Evolutionary conservation across 257 asterid genomes (phyloP), one percentile per base, ranked within the genome.

Genomic region (Przewalskia tangutica): DNA sequence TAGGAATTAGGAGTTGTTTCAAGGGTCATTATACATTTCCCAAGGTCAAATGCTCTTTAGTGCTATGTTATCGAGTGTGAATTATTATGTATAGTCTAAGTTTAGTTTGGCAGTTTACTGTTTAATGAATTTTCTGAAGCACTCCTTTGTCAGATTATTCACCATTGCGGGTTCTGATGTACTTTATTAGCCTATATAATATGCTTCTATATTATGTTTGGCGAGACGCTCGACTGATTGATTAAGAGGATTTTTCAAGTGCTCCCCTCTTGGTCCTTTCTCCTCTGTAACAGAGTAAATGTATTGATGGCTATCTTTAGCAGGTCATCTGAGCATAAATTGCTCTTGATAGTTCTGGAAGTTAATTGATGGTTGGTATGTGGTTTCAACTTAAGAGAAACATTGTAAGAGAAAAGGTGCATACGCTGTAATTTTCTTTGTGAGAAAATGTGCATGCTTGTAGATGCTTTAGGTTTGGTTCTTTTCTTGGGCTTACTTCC

Each of bases 311-410:
- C 79, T 6, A 50, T 20, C 20, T 48, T 34, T 48, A 73, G 42
- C 59, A 73, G 79, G 42, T 48, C 79, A 73, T 73, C 42, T 73
- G 58, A 73, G 79, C 59, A 46, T 73, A 73, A 6, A 71, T 46
- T 71, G 79, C 59, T 23, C 78, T 73, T 23, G 79, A 11, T 73
- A 12, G 60, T 73, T 73, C 48, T 20, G 42, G 17, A 73, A 73
- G 60, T 73, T 48, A 73, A 73, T 73, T 73, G 59, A 73, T 48
- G 60, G 51, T 70, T 44, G 8, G 38, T 70, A 48, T 48, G 17
- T 60, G 17, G 36, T 13, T 73, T 73, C 60, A 48, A 71, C 58
- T 12, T 48, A 48, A 73, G 18, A 73, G 44, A 73, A 73, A 73
- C 58, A 48, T 20, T 48, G 79, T 48, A 73, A 13, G 40, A 12